Base-by-base conservation (phyloP, 352 stramenopile genomes). In the Phytophthora pinifolia region DNA sequence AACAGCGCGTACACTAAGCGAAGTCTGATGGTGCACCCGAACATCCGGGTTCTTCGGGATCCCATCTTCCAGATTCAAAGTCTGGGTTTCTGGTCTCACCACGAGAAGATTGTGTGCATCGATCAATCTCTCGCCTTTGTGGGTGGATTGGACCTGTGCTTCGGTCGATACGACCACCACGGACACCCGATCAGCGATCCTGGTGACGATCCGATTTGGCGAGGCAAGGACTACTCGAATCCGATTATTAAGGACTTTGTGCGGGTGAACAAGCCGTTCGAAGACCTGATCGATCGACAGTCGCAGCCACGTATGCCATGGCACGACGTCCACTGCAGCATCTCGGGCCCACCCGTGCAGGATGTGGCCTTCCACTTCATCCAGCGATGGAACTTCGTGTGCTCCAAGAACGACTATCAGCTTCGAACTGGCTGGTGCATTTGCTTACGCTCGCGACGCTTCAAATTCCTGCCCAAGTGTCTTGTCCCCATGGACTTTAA, bases 41-140 rank as follows among this genome's bases (percentile, higher is more conserved):
- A 96, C 66, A 94, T 98, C 46, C 83, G 83, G 10, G 89, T 97
- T 18, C 65, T 97, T 25, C 83, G 91, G 1, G 89, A 98, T 55
- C 90, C 89, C 4, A 90, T 92, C 53, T 96, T 96, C 55, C 86
- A 94, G 65, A 92, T 95, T 34, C 83, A 95, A 69, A 90, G 77
- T 64, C 63, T 95, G 10, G 86, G 86, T 3, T 96, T 97, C 38
- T 97, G 88, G 90, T 96, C 83, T 29, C 91, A 98, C 64, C 91
- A 98, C 69, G 91, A 98, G 56, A 98, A 98, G 59, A 87, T 98
- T 34, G 87, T 97, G 22, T 89, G 91, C 42, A 75, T 97, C 22
- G 91, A 98, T 44, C 86, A 95, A 45, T 86, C 76, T 10, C 41
- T 93, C 15, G 76, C 84, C 14, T 96, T 96, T 48, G 70, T 89